Base-by-base conservation (phyloP, 106 monocot genomes). In the Iris macrosiphon region DNA sequence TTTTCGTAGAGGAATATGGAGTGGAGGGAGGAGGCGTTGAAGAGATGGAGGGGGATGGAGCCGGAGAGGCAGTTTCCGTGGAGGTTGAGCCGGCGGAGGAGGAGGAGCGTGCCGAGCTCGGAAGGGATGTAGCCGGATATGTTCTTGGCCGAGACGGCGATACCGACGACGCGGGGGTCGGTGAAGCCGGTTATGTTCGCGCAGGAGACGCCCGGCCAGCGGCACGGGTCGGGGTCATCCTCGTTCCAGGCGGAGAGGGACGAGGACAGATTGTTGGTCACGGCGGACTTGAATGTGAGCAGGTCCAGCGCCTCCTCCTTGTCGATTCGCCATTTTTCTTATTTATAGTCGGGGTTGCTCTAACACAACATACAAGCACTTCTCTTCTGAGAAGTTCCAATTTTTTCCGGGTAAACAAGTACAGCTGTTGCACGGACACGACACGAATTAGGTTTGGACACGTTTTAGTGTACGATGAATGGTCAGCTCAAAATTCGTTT, bases 71-170 rank as follows among this genome's bases (percentile, higher is more conserved):
- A 40, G 46, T 92, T 86, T 15, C 74, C 73, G 25, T 86, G 82
- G 42, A 86, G 79, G 54, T 86, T 82, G n/a, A 92, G 79, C 22
- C 86, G 72, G 31, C 86, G 86, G 55, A 92, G 85, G 64, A 57
- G 86, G 17, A 72, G 10, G 17, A 92, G 82, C 11, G 73, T 54
- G 33, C 82, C 86, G 27, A 92, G 60, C 67, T 82, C 86, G 8
- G 92, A 86, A 10, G 86, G 86, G 48, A 92, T 69, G 72, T 92
- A 82, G 43, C 92, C 86, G 60, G 86, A 59, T 51, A 89, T 61
- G 31, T 84, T 89, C 68, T 74, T 86, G 31, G 59, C 66, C 5
- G 86, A 59, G 44, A 82, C n/a, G 29, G 89, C 65, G 42, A 89
- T 17, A 6, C 79, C 76, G 29, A 89, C 77, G 38, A 84, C 84